Conservation (phyloP, 345 rosid genomes). For the Heritiera littoralis region DNA sequence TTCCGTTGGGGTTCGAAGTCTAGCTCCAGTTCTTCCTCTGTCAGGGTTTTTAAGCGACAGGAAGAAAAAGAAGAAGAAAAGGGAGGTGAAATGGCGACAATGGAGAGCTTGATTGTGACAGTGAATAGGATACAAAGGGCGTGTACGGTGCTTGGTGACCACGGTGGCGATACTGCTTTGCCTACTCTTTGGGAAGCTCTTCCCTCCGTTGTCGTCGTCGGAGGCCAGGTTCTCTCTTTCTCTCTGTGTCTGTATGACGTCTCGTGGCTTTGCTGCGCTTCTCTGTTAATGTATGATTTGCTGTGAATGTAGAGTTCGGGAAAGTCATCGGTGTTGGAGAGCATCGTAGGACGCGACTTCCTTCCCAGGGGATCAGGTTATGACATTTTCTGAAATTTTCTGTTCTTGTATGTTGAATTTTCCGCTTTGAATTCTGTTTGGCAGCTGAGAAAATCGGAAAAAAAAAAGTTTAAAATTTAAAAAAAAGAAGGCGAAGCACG, state of each 20-base stretch:
- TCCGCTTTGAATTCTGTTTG: conserved; percentile 1
- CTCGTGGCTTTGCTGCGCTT: conserved; percentile 14
- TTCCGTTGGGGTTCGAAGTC: not conserved
- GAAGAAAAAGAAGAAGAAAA: not conserved
- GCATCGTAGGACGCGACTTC: conserved; percentile 92
- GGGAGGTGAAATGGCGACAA: conserved; percentile 56
- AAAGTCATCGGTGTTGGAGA: conserved; percentile 96
- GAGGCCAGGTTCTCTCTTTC: conserved; percentile 67
- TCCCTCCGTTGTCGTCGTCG: conserved; percentile 83
- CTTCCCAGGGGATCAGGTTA: conserved; percentile 98
- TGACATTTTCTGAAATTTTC: not conserved
- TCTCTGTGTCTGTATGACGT: conserved; percentile 1
- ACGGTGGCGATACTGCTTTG: conserved; percentile 73
- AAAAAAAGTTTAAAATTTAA: not conserved
- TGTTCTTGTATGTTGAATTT: not conserved
- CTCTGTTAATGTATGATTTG: not conserved
- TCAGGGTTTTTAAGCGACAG: not conserved
- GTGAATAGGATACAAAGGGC: conserved; percentile 94
- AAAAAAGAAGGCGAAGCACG: not conserved
- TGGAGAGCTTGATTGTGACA: conserved; percentile 91
- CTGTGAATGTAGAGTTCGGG: conserved; percentile 73
- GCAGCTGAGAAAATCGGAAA: not conserved
- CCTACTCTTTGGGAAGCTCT: conserved; percentile 98
- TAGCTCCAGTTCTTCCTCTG: not conserved
- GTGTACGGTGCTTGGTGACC: conserved; percentile 89